Evolutionary conservation across 2,329 filamentous ascomycete species (phyloP), one percentile per base, ranked within the genome.

Genomic region (Periconia sp.): DNA sequence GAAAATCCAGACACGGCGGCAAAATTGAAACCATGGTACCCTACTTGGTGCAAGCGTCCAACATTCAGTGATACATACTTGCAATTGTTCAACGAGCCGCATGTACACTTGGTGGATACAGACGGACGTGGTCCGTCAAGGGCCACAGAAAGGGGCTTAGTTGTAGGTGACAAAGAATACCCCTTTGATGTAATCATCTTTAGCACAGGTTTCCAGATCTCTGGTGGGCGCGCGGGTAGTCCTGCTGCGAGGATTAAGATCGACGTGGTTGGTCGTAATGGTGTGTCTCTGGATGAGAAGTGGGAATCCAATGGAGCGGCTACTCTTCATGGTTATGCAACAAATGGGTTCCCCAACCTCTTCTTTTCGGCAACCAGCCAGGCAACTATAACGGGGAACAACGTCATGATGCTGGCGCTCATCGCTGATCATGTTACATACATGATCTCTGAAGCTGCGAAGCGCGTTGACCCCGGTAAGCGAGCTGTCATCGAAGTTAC

Each of bases 11-110:
- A 56, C 2, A 78, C 75, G 0, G 82, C 82, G 0, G 72, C 72
- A 30, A 72, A 66, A 8, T 71, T 85, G 8, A 78, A 81, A 57
- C 71, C 81, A 0, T 84, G 80, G 78, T 86, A 85, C 56, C 75
- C 79, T 0, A 63, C 64, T 0, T 84, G 79, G 77, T 86, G 83
- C 70, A 86, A 86, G 59, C 76, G 83, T 1, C 82, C 82, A 0
- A 76, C 72, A 15, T 85, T 85, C 62, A 79, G 80, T 63, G 80
- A 85, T 54, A 73, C 75, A 6, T 85, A 82, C 54, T 74, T 86
- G 1, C 56, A 70, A 5, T 47, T 75, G 0, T 86, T 85, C 72
- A 87, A 87, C 64, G 56, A 56, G 33, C 65, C 74, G 0, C 76
- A 84, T 50, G 82, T 87, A 4, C 71, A 74, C 5, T 75, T 87